Conservation (phyloP, 75 land plant species). For the Isoetes taiwanensis region DNA sequence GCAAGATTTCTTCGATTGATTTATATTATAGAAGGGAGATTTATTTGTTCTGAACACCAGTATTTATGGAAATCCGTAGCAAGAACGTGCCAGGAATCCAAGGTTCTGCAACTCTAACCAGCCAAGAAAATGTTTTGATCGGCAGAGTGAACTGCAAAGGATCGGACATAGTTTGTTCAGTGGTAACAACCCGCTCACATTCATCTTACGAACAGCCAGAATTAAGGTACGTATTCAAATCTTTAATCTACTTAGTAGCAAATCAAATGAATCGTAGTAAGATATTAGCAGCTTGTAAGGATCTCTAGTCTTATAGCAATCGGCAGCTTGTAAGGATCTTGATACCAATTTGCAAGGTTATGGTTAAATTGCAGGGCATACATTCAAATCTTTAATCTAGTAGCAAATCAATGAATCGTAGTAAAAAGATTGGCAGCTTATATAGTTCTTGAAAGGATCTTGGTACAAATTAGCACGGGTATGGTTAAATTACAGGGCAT, state of each 20-base stretch:
- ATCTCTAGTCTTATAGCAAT: too few relatives aligned
- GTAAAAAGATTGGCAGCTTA: neutral
- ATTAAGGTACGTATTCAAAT: conserved; percentile 10
- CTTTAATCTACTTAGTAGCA: neutral
- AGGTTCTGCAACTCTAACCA: too few relatives aligned
- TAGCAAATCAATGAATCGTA: neutral
- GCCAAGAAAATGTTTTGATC: conserved; percentile 13
- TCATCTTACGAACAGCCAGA: conserved; percentile 16
- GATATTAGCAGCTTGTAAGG: neutral
- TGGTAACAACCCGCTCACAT: conserved; percentile 19
- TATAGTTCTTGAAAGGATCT: neutral
- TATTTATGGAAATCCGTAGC: too few relatives aligned
- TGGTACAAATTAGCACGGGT: neutral
- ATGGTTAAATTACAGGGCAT: conserved; percentile 26
- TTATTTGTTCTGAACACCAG: too few relatives aligned
- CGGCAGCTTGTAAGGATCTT: too few relatives aligned
- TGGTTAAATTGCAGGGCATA: too few relatives aligned
- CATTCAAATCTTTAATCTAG: neutral
- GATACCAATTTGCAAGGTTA: too few relatives aligned
- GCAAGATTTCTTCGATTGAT: too few relatives aligned
- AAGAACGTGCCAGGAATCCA: too few relatives aligned
- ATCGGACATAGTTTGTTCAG: conserved; percentile 21
- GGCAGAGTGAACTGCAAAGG: neutral
- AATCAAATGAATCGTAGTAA: neutral
- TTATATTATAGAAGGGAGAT: too few relatives aligned